Percentiles rank a stretch among this genome's conserved stretches.
Conservation (phyloP, 129 eudicot genomes). For the Pseudognaphalium luteoalbum region DNA sequence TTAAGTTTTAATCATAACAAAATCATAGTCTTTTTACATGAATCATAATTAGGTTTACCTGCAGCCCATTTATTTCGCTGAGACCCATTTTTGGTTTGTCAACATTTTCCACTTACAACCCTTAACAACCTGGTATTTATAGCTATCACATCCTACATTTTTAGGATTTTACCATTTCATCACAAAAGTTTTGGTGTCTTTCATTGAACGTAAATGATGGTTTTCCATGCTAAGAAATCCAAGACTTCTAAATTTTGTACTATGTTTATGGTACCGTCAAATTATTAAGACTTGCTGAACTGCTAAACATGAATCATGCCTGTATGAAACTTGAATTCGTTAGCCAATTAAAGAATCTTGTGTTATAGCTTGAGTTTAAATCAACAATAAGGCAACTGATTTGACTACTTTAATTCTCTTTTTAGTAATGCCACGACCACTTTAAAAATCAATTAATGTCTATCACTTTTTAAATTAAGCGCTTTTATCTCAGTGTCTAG, state of each 20-base stretch:
- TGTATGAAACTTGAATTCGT: background rate
- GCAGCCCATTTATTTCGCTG: conserved; percentile 25
- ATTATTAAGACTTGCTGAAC: background rate
- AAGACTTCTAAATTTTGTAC: background rate
- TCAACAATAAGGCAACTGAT: background rate
- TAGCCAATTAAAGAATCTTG: too few species aligned
- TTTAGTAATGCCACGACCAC: background rate
- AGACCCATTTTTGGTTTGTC: conserved; percentile 9
- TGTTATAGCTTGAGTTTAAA: background rate
- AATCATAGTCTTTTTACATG: conserved; percentile 28
- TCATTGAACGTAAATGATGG: background rate
- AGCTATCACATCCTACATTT: background rate
- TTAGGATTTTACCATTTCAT: background rate
- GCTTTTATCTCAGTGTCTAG: background rate
- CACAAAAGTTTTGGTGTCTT: conserved; percentile 2
- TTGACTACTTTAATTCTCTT: too few species aligned
- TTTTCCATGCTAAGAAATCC: background rate
- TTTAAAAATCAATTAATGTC: background rate
- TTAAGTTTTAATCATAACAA: conserved; percentile 21
- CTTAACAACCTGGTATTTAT: conserved; percentile 1
- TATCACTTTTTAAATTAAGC: background rate
- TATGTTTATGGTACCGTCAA: background rate
- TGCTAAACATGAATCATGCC: background rate
- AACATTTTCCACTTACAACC: conserved; percentile 13
- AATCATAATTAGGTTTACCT: conserved; percentile 17